phyloP scores from a whole-genome alignment of 805 yeast species.

The Blastobotrys muscicola region DNA sequence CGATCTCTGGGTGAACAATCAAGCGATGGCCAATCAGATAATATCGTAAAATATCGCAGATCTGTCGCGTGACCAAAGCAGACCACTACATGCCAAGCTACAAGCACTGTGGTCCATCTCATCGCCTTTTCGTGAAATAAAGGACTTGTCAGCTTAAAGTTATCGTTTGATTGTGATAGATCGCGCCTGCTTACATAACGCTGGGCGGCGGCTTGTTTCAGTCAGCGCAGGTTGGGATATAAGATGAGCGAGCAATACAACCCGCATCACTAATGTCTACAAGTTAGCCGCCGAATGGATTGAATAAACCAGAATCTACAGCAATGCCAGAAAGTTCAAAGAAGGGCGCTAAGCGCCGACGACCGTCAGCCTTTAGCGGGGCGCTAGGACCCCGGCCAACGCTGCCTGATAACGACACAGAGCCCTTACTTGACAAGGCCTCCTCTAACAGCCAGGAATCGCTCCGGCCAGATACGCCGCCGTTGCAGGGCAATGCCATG shows the following conservation, averaged over 20 bases:
- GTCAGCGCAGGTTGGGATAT: background rate
- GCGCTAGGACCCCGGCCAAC: background rate
- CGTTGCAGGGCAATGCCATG: background rate
- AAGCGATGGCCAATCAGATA: too few relatives aligned
- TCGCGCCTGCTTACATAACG: too few relatives aligned
- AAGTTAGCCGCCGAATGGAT: background rate
- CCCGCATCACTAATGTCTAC: background rate
- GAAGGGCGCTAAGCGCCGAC: background rate
- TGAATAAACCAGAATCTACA: too few relatives aligned
- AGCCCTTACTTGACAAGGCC: background rate
- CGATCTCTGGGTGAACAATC: too few relatives aligned
- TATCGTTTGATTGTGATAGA: background rate
- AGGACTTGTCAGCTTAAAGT: background rate
- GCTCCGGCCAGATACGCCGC: too few relatives aligned
- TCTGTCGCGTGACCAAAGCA: too few relatives aligned
- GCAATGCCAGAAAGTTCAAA: background rate
- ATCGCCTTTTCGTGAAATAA: background rate
- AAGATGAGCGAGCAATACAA: background rate
- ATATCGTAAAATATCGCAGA: too few relatives aligned
- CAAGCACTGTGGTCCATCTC: background rate
- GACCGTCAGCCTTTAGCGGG: background rate
- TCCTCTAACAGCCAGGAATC: too few relatives aligned
- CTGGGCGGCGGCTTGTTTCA: background rate
- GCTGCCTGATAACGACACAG: background rate
- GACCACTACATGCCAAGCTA: background rate